These are phyloP conservation scores for Ophiocordyceps robertsii DNA, from an alignment of 2,329 filamentous ascomycete genomes.

Conservation along the genomic window DNA sequence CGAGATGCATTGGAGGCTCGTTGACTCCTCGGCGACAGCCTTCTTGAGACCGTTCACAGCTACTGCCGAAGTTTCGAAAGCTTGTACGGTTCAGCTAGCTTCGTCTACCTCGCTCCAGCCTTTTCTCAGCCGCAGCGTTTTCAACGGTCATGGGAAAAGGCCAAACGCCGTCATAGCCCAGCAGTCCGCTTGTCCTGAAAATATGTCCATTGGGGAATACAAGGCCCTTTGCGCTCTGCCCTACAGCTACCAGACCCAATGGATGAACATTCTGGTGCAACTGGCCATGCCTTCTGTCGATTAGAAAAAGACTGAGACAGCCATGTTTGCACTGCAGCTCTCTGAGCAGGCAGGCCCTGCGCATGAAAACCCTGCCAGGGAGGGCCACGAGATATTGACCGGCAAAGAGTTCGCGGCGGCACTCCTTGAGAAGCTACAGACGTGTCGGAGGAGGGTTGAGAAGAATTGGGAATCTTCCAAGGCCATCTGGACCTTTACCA, in stretches of 20 bases:
- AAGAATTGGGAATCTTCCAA: slow-evolving; percentile 2
- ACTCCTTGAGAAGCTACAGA: not conserved
- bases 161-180: slow-evolving; percentile 39
- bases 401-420: slow-evolving; percentile 16
- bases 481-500: not conserved
- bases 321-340: slow-evolving; percentile 33
- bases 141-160: slow-evolving; percentile 8
- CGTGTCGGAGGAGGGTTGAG: not conserved
- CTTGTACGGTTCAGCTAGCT: not conserved
- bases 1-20: not conserved
- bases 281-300: slow-evolving; percentile 32
- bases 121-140: not conserved
- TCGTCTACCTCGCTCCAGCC: not conserved
- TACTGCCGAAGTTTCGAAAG: not conserved
- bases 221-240: slow-evolving; percentile 35
- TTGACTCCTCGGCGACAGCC: not conserved
- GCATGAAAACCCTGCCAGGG: slow-evolving; percentile 7
- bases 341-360: slow-evolving; percentile 31
- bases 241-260: slow-evolving; percentile 34
- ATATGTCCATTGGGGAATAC: slow-evolving; percentile 39
- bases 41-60: not conserved
- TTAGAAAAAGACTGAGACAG: slow-evolving; percentile 34
- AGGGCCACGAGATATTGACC: slow-evolving; percentile 20
- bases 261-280: slow-evolving; percentile 40
- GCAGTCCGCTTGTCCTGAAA: slow-evolving; percentile 29